Evolutionary conservation across 345 rosid species (phyloP).

Genomic region (Rubroshorea leprosula): DNA sequence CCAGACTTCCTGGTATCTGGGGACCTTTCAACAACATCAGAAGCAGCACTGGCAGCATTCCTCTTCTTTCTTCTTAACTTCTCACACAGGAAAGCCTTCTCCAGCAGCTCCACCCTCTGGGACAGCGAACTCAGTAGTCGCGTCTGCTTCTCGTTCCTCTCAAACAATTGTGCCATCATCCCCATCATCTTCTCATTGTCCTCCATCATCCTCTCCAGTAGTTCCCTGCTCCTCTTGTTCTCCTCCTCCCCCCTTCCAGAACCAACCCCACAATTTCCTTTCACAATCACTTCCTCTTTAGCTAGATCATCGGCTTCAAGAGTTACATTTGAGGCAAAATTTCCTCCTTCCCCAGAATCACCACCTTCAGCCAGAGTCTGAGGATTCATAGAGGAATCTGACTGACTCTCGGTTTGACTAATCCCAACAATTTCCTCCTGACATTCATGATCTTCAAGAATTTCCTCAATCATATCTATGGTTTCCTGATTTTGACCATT

Average conservation of each 20-base stretch:
- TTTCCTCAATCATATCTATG: neutral
- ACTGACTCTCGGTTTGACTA: conserved; percentile 10
- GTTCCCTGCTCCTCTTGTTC: conserved; percentile 25
- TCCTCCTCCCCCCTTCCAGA: neutral
- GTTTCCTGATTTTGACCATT: neutral
- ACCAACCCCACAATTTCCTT: neutral
- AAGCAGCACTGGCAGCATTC: conserved; percentile 9
- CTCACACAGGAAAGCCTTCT: conserved; percentile 44
- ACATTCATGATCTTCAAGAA: neutral
- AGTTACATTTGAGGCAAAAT: neutral
- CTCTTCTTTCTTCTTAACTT: conserved; percentile 38
- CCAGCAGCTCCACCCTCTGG: conserved; percentile 50
- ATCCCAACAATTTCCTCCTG: conserved; percentile 5
- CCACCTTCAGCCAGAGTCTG: conserved; percentile 5
- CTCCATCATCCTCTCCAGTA: conserved; percentile 43
- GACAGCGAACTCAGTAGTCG: conserved; percentile 35
- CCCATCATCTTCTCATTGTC: conserved; percentile 59
- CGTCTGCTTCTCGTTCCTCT: conserved; percentile 47
- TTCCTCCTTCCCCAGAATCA: neutral
- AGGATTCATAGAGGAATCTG: conserved; percentile 20
- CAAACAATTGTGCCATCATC: conserved; percentile 38
- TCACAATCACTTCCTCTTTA: neutral
- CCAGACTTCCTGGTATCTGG: neutral
- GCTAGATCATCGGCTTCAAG: neutral
- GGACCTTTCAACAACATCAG: neutral